A percentile compares a stretch with the other conserved stretches of the same genome.
Conservation (phyloP, 148 eudicot genomes). For the Dysphania ambrosioides region DNA sequence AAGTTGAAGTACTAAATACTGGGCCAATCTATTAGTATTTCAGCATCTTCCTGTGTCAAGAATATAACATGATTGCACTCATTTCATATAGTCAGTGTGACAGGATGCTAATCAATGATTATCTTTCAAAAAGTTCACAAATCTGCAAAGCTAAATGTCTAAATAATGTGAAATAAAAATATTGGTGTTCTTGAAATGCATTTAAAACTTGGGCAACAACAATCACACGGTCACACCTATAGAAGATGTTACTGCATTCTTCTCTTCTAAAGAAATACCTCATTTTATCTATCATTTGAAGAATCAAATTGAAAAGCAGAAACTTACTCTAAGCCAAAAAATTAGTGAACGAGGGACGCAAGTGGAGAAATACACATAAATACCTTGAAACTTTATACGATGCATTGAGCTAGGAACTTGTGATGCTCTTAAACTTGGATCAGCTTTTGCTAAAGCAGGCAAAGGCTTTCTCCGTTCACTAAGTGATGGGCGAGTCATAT, state of each 20-base stretch:
- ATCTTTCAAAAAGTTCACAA: background rate
- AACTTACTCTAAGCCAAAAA: background rate
- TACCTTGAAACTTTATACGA: conserved; percentile 28
- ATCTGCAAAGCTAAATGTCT: background rate
- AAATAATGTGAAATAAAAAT: background rate
- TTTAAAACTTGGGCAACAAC: background rate
- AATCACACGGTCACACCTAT: too few species aligned
- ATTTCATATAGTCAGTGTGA: background rate
- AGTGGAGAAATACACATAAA: background rate
- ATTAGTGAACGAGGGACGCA: background rate
- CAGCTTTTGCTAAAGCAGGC: conserved; percentile 8
- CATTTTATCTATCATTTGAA: background rate
- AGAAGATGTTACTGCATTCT: background rate
- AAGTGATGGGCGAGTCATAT: background rate
- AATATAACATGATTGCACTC: too few species aligned
- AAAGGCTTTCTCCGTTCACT: conserved; percentile 1
- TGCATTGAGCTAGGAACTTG: conserved; percentile 5
- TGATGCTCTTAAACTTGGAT: conserved; percentile 8
- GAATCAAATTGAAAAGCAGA: background rate
- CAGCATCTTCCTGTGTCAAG: too few species aligned
- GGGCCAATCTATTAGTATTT: too few species aligned
- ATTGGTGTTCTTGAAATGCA: background rate
- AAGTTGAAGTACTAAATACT: too few species aligned
- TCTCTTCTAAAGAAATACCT: background rate
- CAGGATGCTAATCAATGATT: background rate